Base-by-base conservation (phyloP, 306 rosid species). In the Calophaca sinica region DNA sequence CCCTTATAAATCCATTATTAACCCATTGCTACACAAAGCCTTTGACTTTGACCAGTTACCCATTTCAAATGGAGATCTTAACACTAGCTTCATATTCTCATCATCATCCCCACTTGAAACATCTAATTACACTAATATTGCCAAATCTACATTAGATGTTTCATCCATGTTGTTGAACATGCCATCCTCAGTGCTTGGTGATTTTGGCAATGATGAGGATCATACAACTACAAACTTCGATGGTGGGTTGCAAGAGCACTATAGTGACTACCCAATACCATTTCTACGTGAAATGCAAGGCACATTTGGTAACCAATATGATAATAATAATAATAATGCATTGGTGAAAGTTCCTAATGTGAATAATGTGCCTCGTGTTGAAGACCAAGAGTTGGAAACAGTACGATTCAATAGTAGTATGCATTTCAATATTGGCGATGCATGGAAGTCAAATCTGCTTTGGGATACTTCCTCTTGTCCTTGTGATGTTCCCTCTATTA, bases 401-500 rank as follows among this genome's bases (percentile, higher is more conserved):
- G 75, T 74, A 48, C 55, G 82, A 45, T 80, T 89, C 20, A 33
- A 59, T 42, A 42, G 51, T 45, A 45, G 8, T 14, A 44, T 84
- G 54, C 84, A 87, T 72, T 53, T 78, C 79, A 83, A 83, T 75
- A 77, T 79, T 70, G 87, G 82, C 5, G 88, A 88, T 67, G 85
- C 86, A 78, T 90, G 96, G 93, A 90, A 88, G 87, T 83, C 96
- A 57, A 87, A 82, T 78, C 57, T 89, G 85, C 78, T 75, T 63
- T 91, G 94, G 94, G 94, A 91, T 66, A 81, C 92, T 76, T 87
- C 91, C 15, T 80, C 88, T 41, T 88, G 91, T 74, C 93, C 96
- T 7, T 81, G 77, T 80, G 89, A 90, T 78, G 77, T 85, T 82
- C 87, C 88, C 70, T 86, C 89, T 33, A 86, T 60, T 20, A 20